Base-by-base conservation (phyloP, 1,284 basidiomycete species). In the Farysia itapuensis region DNA sequence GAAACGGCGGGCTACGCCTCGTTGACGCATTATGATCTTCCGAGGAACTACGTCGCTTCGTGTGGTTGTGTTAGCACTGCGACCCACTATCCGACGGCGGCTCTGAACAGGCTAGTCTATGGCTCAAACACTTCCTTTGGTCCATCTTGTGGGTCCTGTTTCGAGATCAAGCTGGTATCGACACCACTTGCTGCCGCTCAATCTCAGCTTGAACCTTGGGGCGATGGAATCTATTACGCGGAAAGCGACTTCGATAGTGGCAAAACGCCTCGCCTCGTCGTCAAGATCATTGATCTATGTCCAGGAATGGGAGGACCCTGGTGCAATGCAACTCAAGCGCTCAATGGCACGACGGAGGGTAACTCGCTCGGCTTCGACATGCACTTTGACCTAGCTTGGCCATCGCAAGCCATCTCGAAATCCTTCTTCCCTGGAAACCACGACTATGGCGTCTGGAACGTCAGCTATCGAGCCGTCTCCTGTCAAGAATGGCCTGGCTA, bases 351-450 rank as follows among this genome's bases (percentile, higher is more conserved):
- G 2, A 35, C 45, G 7, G 4, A 44, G 15, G 53, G 57, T 11
- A 71, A 71, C 37, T 45, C 39, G 37, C 44, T 64, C 1, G 66
- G 64, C 2, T 59, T 56, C 16, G 46, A 53, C 11, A 45, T 71
- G 6, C 69, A 71, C 35, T 71, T 68, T 24, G 69, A 71, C 43
- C 57, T 71, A 4, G 69, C 69, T 21, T 71, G 69, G 69, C 69
- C 69, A 1, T 45, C 53, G 1, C 40, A 39, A 19, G 64, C 26
- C 1, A 70, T 71, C 24, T 19, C 59, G 6, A 60, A 51, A 0
- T 34, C 38, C 26, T 71, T 64, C 26, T 71, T 69, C 39, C 69
- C 67, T 1, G 57, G 60, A 4, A 30, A 47, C 7, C 60, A 58
- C 32, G 69, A 71, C 28, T 71, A 71, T 20, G 69, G 69, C 2